A percentile compares a stretch with the other conserved stretches of the same genome.
Evolutionary conservation across 257 asterid genomes (phyloP).

Genomic region (Solanum arcanum): DNA sequence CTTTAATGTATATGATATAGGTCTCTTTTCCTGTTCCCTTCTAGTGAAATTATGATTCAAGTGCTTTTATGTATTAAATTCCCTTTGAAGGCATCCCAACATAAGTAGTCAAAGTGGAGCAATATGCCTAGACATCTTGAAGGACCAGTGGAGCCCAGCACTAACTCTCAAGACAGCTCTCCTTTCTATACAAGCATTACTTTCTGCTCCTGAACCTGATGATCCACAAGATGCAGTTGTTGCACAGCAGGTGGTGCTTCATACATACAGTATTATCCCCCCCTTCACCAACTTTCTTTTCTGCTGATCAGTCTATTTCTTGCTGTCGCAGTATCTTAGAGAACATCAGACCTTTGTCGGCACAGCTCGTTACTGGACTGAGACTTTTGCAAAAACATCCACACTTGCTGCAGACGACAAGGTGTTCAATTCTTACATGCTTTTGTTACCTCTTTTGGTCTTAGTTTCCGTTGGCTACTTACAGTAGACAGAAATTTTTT

Average conservation of each 20-base stretch:
- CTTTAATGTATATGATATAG: background rate
- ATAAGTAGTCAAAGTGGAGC: constrained; percentile 99
- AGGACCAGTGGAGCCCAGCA: constrained; percentile 99
- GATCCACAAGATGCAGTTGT: constrained; percentile 99
- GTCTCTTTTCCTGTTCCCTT: background rate
- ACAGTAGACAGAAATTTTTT: background rate
- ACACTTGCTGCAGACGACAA: constrained; percentile 63
- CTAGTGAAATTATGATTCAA: background rate
- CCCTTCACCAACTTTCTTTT: background rate
- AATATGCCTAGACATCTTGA: constrained; percentile 92
- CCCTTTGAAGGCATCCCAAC: constrained; percentile 83
- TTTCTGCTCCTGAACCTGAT: constrained; percentile 91
- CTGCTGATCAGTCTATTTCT: background rate
- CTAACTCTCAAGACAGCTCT: constrained; percentile 92
- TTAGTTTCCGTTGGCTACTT: background rate
- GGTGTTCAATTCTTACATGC: constrained; percentile 24
- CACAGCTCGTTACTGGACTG: constrained; percentile 99
- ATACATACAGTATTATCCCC: background rate
- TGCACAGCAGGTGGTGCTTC: constrained; percentile 76
- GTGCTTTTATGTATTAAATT: constrained; percentile 5
- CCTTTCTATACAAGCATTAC: constrained; percentile 85
- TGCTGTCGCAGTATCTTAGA: constrained; percentile 42
- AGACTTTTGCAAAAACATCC: constrained; percentile 76
- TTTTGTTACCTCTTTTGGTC: background rate
- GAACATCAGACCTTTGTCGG: constrained; percentile 62